phyloP scores from a whole-genome alignment of 305 asterid genomes.

The Fraxinus floribunda region DNA sequence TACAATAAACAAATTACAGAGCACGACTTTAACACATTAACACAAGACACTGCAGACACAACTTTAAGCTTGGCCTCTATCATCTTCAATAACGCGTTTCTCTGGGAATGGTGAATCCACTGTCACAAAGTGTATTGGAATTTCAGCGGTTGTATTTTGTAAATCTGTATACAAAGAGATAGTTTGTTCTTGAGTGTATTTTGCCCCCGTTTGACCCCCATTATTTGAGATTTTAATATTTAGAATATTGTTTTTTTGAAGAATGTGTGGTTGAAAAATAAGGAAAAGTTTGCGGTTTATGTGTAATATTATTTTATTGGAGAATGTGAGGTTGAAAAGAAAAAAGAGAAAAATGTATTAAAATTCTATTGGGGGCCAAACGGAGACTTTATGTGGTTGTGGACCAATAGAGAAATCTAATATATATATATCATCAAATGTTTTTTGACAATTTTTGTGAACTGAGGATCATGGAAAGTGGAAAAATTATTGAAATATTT shows the following conservation, averaged over 20 bases:
- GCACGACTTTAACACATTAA: neutral
- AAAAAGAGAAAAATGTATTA: too few species aligned
- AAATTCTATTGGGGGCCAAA: too few species aligned
- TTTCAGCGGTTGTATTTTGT: neutral
- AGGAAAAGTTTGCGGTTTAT: too few species aligned
- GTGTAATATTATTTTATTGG: too few species aligned
- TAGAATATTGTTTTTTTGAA: too few species aligned
- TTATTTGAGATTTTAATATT: too few species aligned
- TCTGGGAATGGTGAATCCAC: neutral
- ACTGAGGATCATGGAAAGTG: neutral
- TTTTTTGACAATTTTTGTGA: neutral
- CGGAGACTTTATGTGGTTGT: neutral
- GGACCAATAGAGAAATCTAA: neutral
- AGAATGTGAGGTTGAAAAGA: too few species aligned
- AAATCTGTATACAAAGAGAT: neutral
- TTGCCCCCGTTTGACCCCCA: neutral
- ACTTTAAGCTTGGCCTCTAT: neutral
- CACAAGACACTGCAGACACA: neutral
- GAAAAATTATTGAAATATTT: neutral
- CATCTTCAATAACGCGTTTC: neutral
- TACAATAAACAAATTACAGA: neutral
- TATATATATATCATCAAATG: neutral
- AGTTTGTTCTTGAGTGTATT: neutral
- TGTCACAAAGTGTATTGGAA: neutral
- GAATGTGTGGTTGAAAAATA: too few species aligned